Base-by-base conservation (phyloP, 768 basidiomycete genomes). In the Leccinum barrowsii region DNA sequence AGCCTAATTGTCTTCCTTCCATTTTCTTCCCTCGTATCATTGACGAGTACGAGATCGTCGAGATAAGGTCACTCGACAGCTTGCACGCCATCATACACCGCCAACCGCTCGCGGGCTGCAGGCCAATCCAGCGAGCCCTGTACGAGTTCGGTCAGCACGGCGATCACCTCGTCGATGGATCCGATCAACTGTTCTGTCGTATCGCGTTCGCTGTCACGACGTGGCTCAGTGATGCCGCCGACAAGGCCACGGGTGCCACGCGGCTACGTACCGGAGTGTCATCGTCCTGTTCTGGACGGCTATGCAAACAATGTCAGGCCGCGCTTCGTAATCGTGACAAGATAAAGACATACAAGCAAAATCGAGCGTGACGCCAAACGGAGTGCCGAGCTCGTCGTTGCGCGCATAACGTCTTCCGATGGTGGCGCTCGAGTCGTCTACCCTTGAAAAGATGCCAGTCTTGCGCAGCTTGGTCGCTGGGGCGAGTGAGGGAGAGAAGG, bases 331-430 rank as follows among this genome's bases (percentile, higher is more conserved):
- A 42, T 17, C 4, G 3, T 8, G 2, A 17, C 7, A 7, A 2
- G 5, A 12, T 2, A 1, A 3, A 8, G 6, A 64, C 65, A 2
- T 48, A 89, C 87, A 86, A 6, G 95, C 97, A 76, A 98, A 98
- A 74, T 98, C 96, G 56, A 98, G 81, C 2, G 97, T 99, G 58
- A 96, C 81, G 52, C 96, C 97, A 74, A 89, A 99, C 2, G 97
- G 97, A 30, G 97, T 98, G 62, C 97, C 97, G 48, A 99, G 83
- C 76, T 98, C 97, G 75, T 99, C 97, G 75, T 98, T 99, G 58
- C 97, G 85, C 12, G 97, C 86, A 75, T 98, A 98, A 13, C 96
- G 93, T 77, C 92, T 95, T 44, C 97, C 97, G 69, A 98, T 98
- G 7, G 92, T 89, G 34, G 90, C 87, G 65, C 89, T 91, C 22